Evolutionary conservation across 257 asterid genomes (phyloP).

Genomic region (Solanum ossicruentum): DNA sequence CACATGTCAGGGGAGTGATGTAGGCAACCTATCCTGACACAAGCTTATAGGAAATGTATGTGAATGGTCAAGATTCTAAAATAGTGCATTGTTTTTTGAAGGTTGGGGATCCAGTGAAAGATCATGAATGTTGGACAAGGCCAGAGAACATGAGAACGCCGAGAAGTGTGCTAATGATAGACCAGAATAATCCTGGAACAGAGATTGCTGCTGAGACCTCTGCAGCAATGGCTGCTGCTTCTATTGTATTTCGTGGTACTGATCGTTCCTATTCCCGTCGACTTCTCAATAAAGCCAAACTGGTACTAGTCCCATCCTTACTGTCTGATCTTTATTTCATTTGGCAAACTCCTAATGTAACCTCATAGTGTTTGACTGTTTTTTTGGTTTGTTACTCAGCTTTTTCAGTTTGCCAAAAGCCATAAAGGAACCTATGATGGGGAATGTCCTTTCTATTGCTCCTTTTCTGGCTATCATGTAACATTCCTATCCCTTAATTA

Average conservation of each 20-base stretch:
- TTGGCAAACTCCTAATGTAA: background rate
- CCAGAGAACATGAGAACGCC: constrained; percentile 77
- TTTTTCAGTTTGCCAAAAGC: constrained; percentile 43
- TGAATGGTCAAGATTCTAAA: background rate
- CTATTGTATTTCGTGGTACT: constrained; percentile 25
- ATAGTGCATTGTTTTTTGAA: constrained; percentile 5
- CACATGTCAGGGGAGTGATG: background rate
- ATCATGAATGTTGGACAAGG: constrained; percentile 66
- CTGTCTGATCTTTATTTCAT: background rate
- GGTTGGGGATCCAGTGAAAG: constrained; percentile 80
- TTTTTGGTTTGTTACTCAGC: constrained; percentile 19
- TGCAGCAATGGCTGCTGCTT: constrained; percentile 71
- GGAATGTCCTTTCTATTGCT: constrained; percentile 88
- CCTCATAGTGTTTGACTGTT: background rate
- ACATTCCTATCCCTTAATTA: background rate
- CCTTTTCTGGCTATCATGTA: constrained; percentile 73
- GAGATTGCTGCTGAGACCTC: constrained; percentile 76
- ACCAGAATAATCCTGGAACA: constrained; percentile 43
- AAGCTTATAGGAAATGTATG: background rate
- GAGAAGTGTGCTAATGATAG: constrained; percentile 43
- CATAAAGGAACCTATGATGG: constrained; percentile 76
- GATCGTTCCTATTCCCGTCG: constrained; percentile 31
- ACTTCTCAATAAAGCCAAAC: constrained; percentile 31
- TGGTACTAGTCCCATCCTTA: constrained; percentile 8
- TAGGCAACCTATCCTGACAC: background rate